Percentiles rank a stretch among this genome's conserved stretches.
phyloP scores from a whole-genome alignment of 495 filamentous ascomycete species.

The Lindgomyces ingoldianus region DNA sequence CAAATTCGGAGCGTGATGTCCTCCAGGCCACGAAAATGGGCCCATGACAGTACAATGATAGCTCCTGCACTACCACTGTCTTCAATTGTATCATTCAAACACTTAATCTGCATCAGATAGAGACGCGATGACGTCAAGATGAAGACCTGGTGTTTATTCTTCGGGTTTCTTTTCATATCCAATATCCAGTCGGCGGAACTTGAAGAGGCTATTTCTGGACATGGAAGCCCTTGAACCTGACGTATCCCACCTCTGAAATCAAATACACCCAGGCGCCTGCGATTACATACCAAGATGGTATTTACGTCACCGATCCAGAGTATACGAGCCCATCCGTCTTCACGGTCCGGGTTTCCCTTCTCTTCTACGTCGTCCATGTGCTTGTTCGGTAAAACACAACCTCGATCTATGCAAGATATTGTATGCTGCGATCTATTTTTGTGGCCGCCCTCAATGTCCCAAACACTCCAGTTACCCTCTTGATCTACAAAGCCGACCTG shows the following conservation, averaged over 20 bases:
- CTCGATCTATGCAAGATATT: slow-evolving; percentile 6
- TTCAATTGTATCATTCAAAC: background rate
- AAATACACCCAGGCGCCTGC: slow-evolving; percentile 36
- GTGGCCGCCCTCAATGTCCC: slow-evolving; percentile 60
- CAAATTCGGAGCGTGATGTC: slow-evolving; percentile 29
- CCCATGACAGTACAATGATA: slow-evolving; percentile 45
- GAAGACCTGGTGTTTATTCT: slow-evolving; percentile 37
- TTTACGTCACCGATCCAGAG: slow-evolving; percentile 42
- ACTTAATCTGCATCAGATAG: slow-evolving; percentile 30
- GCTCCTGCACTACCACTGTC: slow-evolving; percentile 33
- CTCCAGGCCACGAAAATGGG: slow-evolving; percentile 50
- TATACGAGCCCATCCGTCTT: slow-evolving; percentile 47
- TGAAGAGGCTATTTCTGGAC: slow-evolving; percentile 19
- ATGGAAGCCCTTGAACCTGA: slow-evolving; percentile 14
- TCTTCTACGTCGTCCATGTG: background rate
- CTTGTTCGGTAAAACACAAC: background rate
- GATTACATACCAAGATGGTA: slow-evolving; percentile 42
- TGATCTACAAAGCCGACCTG: slow-evolving; percentile 75
- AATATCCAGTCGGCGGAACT: slow-evolving; percentile 41
- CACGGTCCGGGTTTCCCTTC: background rate
- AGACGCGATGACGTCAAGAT: slow-evolving; percentile 43
- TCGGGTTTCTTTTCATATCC: slow-evolving; percentile 37
- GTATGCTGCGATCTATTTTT: slow-evolving; percentile 1
- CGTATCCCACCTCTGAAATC: slow-evolving; percentile 27
- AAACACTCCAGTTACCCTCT: slow-evolving; percentile 72